Evolutionary conservation across 331 rosid species (phyloP).

Genomic region (Pyracantha coccinea): DNA sequence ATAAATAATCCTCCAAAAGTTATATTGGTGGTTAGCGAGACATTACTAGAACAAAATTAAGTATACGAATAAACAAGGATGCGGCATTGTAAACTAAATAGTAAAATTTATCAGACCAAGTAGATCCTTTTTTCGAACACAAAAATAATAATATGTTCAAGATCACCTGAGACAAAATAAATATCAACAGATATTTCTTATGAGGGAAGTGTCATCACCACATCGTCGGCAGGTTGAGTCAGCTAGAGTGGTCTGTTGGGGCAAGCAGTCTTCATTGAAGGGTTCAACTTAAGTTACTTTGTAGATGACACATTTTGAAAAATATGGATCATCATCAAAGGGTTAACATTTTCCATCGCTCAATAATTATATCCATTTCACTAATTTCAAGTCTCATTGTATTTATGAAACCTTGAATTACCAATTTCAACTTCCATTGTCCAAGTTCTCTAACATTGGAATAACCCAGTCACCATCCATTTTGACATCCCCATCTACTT

Average conservation of each 20-base stretch:
- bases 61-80: not conserved
- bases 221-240: not conserved
- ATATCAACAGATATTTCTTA: not conserved
- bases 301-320: not conserved
- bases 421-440: conserved; percentile 13
- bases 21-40: not conserved
- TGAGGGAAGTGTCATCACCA: not conserved
- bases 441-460: conserved; percentile 46
- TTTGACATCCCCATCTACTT: conserved; percentile 19
- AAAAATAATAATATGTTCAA: not conserved
- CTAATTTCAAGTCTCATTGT: not conserved
- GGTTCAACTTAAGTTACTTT: not conserved
- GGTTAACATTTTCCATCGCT: not conserved
- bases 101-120: not conserved
- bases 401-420: not conserved
- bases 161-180: not conserved
- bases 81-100: not conserved
- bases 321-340: not conserved
- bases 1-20: not conserved
- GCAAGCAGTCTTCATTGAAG: not conserved
- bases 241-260: not conserved
- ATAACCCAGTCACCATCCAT: conserved; percentile 55
- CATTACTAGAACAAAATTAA: not conserved
- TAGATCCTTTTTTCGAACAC: not conserved
- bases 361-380: not conserved